Conservation (phyloP, 106 monocot genomes). For the Acanthochlamys bracteata region DNA sequence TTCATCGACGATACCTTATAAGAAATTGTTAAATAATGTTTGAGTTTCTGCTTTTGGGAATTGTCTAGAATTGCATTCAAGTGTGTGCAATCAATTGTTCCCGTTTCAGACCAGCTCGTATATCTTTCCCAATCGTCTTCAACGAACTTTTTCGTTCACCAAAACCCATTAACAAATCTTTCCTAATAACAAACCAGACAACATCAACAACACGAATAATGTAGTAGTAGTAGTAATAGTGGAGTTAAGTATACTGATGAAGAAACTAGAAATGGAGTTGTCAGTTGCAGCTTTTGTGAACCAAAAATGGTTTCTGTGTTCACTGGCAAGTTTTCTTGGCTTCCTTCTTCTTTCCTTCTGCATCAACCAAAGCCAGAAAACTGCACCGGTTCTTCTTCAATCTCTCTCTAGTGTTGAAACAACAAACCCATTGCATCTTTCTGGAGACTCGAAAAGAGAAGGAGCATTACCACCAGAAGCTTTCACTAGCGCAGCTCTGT, state of each 20-base stretch:
- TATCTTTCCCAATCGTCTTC: no score
- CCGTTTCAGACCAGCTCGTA: background rate
- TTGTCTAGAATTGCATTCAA: background rate
- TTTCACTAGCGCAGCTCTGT: background rate
- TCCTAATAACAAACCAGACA: no score
- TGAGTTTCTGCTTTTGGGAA: background rate
- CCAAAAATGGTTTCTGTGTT: constrained; percentile 15
- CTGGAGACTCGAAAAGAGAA: background rate
- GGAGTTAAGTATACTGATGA: no score
- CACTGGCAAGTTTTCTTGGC: constrained; percentile 8
- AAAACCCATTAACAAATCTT: no score
- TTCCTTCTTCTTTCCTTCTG: background rate
- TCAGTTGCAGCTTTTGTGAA: background rate
- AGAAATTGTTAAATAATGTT: no score
- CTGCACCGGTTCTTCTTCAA: background rate
- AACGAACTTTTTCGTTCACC: no score
- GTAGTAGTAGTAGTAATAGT: no score
- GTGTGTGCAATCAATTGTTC: background rate
- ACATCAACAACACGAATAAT: no score
- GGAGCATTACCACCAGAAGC: background rate
- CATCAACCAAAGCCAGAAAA: background rate
- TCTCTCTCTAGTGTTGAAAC: background rate
- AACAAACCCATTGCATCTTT: background rate
- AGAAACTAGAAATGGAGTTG: constrained; percentile 11
- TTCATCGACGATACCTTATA: background rate